phyloP scores from a whole-genome alignment of 75 land plant genomes.

The Isoetes taiwanensis region DNA sequence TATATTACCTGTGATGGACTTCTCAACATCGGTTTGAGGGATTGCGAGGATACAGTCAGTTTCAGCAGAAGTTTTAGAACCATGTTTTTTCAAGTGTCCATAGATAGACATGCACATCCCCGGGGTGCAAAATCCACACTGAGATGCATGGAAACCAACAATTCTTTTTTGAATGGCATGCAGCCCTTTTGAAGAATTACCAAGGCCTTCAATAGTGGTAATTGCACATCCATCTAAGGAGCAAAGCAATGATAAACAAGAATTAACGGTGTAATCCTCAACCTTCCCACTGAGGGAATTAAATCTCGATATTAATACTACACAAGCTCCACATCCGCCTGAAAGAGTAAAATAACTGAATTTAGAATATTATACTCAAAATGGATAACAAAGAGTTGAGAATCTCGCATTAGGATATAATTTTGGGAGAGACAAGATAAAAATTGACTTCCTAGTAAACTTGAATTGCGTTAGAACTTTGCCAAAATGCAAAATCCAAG shows the following conservation, averaged over 20 bases:
- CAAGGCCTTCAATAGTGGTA: constrained; percentile 1
- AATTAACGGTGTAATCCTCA: constrained; percentile 1
- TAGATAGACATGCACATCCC: constrained; percentile 6
- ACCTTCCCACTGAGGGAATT: neutral
- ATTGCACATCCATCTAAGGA: neutral
- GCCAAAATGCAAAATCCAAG: no score
- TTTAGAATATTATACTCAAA: no score
- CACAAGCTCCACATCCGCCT: constrained; percentile 8
- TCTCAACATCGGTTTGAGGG: constrained; percentile 12
- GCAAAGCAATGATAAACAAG: neutral
- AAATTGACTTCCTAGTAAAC: no score
- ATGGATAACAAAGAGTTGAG: no score
- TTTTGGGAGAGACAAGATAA: no score
- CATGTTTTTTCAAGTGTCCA: no score
- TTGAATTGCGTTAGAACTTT: no score
- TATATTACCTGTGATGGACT: constrained; percentile 14
- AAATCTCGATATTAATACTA: neutral
- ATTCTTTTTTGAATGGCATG: neutral
- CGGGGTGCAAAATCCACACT: constrained; percentile 4
- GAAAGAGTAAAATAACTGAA: no score
- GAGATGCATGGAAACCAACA: constrained; percentile 1
- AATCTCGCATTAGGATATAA: no score
- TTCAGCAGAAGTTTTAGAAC: no score
- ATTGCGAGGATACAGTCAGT: no score
- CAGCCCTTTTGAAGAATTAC: neutral